Conservation (phyloP, 129 eudicot species). For the Arctium minus region DNA sequence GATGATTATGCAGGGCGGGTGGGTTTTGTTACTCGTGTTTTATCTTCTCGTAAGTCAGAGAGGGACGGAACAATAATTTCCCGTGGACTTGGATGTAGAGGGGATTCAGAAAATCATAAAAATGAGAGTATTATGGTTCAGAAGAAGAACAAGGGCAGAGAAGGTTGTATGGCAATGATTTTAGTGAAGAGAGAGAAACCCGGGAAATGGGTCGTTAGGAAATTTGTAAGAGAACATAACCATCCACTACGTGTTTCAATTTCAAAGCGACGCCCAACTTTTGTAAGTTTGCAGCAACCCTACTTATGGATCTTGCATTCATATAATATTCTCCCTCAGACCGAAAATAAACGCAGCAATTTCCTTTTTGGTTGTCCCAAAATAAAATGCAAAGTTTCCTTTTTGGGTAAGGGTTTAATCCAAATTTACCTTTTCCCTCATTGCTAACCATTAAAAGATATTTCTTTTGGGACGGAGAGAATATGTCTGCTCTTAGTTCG, state of each 20-base stretch:
- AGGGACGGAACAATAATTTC: conserved; percentile 68
- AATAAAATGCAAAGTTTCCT: neutral
- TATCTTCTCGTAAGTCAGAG: conserved; percentile 73
- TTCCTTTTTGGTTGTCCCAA: conserved; percentile 4
- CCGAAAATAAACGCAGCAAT: neutral
- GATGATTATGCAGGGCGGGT: conserved; percentile 59
- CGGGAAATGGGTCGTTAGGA: conserved; percentile 57
- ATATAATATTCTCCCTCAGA: no score
- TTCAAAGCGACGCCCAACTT: conserved; percentile 41
- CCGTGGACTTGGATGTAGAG: conserved; percentile 70
- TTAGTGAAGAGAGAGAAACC: conserved; percentile 56
- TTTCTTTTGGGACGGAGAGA: neutral
- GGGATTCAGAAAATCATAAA: conserved; percentile 34
- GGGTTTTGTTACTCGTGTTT: conserved; percentile 60
- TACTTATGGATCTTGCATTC: neutral
- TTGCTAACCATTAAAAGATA: neutral
- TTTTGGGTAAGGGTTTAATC: neutral
- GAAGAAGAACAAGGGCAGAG: conserved; percentile 41
- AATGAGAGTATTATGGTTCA: conserved; percentile 18
- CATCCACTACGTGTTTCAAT: conserved; percentile 47
- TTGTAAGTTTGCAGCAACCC: conserved; percentile 41
- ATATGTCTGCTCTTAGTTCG: neutral
- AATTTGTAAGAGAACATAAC: conserved; percentile 57
- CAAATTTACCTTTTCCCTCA: neutral
- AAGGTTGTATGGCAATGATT: conserved; percentile 57